phyloP scores from a whole-genome alignment of 306 rosid species.

The Malus asiatica region DNA sequence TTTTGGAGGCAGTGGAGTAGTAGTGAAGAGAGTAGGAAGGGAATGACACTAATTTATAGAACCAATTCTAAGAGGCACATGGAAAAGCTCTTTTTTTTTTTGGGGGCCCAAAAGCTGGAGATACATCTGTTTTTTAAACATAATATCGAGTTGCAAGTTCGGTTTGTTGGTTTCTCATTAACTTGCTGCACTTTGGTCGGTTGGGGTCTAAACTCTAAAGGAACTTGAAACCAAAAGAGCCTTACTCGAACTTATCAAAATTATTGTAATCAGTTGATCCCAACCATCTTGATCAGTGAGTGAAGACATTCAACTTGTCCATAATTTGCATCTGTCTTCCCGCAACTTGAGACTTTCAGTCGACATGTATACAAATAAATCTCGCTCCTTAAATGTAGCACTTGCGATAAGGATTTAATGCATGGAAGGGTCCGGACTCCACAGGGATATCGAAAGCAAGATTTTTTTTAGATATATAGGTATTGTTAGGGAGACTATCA shows the following conservation, averaged over 20 bases:
- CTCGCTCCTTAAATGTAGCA: neutral
- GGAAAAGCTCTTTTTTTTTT: no score
- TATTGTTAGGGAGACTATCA: no score
- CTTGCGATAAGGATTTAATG: neutral
- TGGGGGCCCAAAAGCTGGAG: neutral
- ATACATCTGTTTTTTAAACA: neutral
- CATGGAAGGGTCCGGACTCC: neutral
- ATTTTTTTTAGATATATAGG: neutral
- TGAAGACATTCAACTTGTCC: neutral
- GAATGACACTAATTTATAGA: conserved; percentile 11
- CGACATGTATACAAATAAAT: neutral
- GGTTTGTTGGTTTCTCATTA: neutral
- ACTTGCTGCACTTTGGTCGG: neutral
- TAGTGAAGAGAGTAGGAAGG: conserved; percentile 11
- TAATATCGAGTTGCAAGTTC: neutral
- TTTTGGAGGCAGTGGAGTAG: neutral
- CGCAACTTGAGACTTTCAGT: neutral
- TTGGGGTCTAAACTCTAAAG: neutral
- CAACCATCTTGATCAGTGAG: neutral
- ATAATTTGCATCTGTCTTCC: neutral
- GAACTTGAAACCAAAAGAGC: neutral
- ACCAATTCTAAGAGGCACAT: no score
- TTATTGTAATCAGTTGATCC: neutral
- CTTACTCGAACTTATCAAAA: neutral
- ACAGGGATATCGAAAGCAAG: neutral